phyloP scores from a whole-genome alignment of 2,329 filamentous ascomycete genomes.

The Nigrospora sphaerica region DNA sequence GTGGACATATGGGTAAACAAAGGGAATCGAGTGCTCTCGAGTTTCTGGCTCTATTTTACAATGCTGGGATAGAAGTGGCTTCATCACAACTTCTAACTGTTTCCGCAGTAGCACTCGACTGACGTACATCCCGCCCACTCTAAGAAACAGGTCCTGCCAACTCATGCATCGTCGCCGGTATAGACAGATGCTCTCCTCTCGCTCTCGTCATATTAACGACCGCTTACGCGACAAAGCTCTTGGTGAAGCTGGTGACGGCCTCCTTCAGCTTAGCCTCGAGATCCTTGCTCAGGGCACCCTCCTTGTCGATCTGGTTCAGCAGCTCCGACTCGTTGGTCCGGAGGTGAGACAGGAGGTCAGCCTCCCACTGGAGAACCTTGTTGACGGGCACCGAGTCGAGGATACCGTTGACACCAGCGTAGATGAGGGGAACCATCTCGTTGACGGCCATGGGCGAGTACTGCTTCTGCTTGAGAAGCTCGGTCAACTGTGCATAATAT shows the following conservation, averaged over 20 bases:
- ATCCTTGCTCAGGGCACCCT: conserved; percentile 94
- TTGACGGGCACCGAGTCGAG: conserved; percentile 81
- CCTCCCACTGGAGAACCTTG: conserved; percentile 92
- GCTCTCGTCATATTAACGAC: conserved; percentile 21
- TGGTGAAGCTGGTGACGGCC: conserved; percentile 73
- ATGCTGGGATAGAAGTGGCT: conserved; percentile 39
- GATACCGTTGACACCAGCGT: conserved; percentile 95
- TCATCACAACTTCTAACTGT: conserved; percentile 33
- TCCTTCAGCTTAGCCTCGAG: conserved; percentile 78
- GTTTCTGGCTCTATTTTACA: conserved; percentile 59
- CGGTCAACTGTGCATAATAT: conserved; percentile 58
- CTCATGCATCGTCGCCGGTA: conserved; percentile 26
- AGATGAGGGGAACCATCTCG: conserved; percentile 99
- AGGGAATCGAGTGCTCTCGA: conserved; percentile 57
- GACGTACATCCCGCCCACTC: conserved; percentile 33
- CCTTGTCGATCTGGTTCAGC: conserved; percentile 82
- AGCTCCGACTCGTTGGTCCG: conserved; percentile 84
- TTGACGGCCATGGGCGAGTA: conserved; percentile 98
- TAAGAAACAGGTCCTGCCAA: conserved; percentile 37
- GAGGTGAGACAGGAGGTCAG: conserved; percentile 88
- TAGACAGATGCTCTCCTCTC: conserved; percentile 36
- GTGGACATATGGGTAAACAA: conserved; percentile 32
- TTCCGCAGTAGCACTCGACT: conserved; percentile 40
- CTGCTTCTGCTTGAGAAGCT: conserved; percentile 99
- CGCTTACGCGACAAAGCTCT: conserved; percentile 70